Evolutionary conservation across 164 flowering plant species (phyloP).

Genomic region (Stephania cephalantha): DNA sequence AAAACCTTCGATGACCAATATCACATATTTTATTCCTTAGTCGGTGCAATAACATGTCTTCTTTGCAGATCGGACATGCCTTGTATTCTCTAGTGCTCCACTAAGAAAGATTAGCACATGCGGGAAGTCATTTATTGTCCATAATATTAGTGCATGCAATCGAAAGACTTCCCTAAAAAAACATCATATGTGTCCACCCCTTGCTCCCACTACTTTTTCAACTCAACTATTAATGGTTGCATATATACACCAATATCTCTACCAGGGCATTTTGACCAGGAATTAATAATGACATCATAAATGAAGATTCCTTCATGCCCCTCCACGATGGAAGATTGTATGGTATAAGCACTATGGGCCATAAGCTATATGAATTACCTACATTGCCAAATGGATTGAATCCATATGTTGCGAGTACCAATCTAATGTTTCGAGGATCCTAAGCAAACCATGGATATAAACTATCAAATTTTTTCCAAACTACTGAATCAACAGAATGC

Average conservation of each 20-base stretch:
- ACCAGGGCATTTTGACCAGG: too few species aligned
- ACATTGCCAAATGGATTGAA: not conserved
- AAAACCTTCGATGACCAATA: conserved; percentile 2
- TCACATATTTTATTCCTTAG: not conserved
- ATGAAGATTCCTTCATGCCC: too few species aligned
- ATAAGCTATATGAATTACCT: not conserved
- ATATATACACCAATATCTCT: too few species aligned
- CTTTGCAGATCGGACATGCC: not conserved
- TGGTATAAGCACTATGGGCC: conserved; percentile 7
- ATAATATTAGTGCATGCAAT: not conserved
- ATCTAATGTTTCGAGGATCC: not conserved
- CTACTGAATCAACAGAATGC: too few species aligned
- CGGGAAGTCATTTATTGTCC: conserved; percentile 13
- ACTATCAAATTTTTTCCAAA: too few species aligned
- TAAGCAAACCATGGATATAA: too few species aligned
- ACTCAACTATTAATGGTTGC: too few species aligned
- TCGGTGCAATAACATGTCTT: not conserved
- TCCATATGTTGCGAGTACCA: conserved; percentile 4
- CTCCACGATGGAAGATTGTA: conserved; percentile 4
- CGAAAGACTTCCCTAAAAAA: too few species aligned
- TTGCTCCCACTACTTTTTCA: too few species aligned
- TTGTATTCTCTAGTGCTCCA: not conserved
- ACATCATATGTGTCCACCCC: too few species aligned
- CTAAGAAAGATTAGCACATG: too few species aligned
- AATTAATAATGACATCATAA: too few species aligned